Base-by-base conservation (phyloP, 345 rosid species). In the Brassica rapa region DNA sequence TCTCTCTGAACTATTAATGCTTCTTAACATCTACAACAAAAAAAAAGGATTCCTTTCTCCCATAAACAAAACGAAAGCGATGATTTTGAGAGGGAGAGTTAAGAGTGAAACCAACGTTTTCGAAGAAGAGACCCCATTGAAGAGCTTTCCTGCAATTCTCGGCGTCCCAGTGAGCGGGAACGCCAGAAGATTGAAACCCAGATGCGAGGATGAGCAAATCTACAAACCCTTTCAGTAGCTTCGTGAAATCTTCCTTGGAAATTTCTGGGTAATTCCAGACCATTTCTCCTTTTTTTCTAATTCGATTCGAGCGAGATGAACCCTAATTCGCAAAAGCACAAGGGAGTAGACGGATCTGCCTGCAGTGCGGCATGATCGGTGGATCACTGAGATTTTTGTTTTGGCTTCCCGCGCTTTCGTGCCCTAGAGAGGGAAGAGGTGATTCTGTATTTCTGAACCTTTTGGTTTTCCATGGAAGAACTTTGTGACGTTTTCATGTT, bases 161-260 rank as follows among this genome's bases (percentile, higher is more conserved):
- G 57, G 85, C 76, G 73, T 93, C 93, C 94, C 97, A 93, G 64
- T 85, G 85, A 56, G 90, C 91, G 8, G 81, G 80, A 75, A 56
- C 82, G 70, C 96, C 96, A 72, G 93, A 84, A 15, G 98, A 93
- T 62, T 84, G 97, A 84, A 82, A 88, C 86, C 91, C 97, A 81
- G 96, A 88, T 73, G 89, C 88, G n/a, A 91, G 82, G 71, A 90
- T 85, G 71, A 90, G 80, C 32, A 91, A 76, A 85, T 90, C 97
- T 25, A 88, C 89, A 73, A 91, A 88, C 80, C 96, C 98, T 83
- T 89, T 86, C 53, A 89, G 74, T 37, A 86, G 85, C 72, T 87
- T 89, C 81, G 72, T 15, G 86, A 88, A 79, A 43, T 89, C 91
- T 73, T 85, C 87, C 43, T 85, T 84, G 5, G 87, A 84, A 5